Percentiles rank a stretch among this genome's conserved stretches.
These are phyloP conservation scores for Cyberlindnera petersonii DNA, from an alignment of 805 yeast genomes.

Conservation along the genomic window DNA sequence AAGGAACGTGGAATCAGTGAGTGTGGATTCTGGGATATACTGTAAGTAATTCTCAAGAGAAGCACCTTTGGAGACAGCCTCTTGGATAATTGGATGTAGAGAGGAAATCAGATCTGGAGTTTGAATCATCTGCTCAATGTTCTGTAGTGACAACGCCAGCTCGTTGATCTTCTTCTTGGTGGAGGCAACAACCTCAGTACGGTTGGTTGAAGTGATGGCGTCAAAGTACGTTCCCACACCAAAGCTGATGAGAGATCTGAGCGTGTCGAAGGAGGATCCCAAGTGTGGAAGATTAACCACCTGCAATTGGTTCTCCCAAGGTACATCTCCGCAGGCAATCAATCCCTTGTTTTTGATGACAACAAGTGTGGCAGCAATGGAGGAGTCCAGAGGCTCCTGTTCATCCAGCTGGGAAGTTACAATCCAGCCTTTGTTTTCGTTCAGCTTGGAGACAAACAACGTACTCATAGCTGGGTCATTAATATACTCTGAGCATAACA, in stretches of 20 bases:
- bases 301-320: slow-evolving; percentile 34
- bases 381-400: slow-evolving; percentile 4
- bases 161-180: slow-evolving; percentile 67
- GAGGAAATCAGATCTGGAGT: slow-evolving; percentile 57
- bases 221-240: slow-evolving; percentile 75
- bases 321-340: slow-evolving; percentile 15
- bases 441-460: slow-evolving; percentile 22
- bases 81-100: slow-evolving; percentile 48
- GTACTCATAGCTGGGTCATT: slow-evolving; percentile 23
- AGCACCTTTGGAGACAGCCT: slow-evolving; percentile 36
- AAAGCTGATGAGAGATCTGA: slow-evolving; percentile 55
- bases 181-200: slow-evolving; percentile 35
- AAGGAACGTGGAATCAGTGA: slow-evolving; percentile 51
- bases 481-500: slow-evolving; percentile 19
- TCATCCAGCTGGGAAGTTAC: slow-evolving; percentile 13
- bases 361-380: slow-evolving; percentile 30
- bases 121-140: slow-evolving; percentile 62
- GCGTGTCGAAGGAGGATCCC: slow-evolving; percentile 40
- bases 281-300: slow-evolving; percentile 33
- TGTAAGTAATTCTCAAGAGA: slow-evolving; percentile 22
- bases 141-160: slow-evolving; percentile 60
- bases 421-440: slow-evolving; percentile 13
- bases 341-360: slow-evolving; percentile 42
- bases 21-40: slow-evolving; percentile 33
- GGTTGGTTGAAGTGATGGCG: slow-evolving; percentile 31